Evolutionary conservation across 352 stramenopile species (phyloP).

Genomic region (Thalassiosira exigua): DNA sequence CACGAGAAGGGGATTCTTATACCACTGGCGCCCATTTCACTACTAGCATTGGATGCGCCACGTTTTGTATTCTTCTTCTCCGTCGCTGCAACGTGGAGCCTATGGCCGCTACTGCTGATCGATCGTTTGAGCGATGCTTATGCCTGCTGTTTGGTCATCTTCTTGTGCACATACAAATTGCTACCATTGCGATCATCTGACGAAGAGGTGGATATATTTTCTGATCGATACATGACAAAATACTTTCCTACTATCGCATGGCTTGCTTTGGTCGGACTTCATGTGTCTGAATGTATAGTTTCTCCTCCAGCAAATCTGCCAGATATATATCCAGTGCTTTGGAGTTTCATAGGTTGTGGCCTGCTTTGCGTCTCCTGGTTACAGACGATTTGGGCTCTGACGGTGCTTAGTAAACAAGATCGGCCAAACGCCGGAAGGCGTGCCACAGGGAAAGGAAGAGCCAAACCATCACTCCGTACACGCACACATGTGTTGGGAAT

Average conservation of each 20-base stretch:
- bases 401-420: not conserved
- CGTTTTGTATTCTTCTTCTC: constrained; percentile 77
- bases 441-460: constrained; percentile 14
- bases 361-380: constrained; percentile 69
- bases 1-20: constrained; percentile 97
- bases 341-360: constrained; percentile 73
- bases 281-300: constrained; percentile 59
- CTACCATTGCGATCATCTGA: constrained; percentile 6
- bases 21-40: constrained; percentile 89
- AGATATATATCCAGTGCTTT: constrained; percentile 79
- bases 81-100: constrained; percentile 71
- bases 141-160: constrained; percentile 65
- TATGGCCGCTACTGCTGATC: constrained; percentile 77
- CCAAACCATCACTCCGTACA: constrained; percentile 6
- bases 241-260: constrained; percentile 44
- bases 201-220: constrained; percentile 44
- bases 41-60: constrained; percentile 79
- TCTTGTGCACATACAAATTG: constrained; percentile 36
- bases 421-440: not conserved
- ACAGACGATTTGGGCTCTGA: constrained; percentile 43
- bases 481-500: too few species aligned
- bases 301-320: constrained; percentile 56
- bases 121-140: constrained; percentile 80
- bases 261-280: constrained; percentile 64
- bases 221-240: constrained; percentile 25